These are phyloP conservation scores for Vanrija sp. DNA, from an alignment of 1,284 basidiomycete species.

Conservation along the genomic window DNA sequence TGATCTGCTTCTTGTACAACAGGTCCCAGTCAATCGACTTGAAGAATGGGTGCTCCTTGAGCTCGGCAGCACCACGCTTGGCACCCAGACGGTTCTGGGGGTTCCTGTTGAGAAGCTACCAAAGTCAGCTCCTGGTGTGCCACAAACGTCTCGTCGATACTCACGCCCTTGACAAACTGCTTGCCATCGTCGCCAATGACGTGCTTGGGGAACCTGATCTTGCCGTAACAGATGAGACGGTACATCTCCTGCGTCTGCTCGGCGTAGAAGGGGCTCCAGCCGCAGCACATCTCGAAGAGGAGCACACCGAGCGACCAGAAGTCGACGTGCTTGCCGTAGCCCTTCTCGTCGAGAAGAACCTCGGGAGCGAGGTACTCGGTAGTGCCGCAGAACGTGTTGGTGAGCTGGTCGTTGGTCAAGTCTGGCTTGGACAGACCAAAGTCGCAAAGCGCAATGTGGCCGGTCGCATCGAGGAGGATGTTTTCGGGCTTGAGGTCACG, in stretches of 20 bases:
- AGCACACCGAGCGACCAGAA: constrained; percentile 95
- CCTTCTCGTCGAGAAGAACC: constrained; percentile 96
- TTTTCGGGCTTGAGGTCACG: constrained; percentile 96
- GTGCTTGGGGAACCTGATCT: constrained; percentile 91
- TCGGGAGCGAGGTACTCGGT: constrained; percentile 98
- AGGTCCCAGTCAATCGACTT: constrained; percentile 83
- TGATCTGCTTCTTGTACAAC: constrained; percentile 81
- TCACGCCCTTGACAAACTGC: constrained; percentile 96
- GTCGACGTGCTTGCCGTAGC: constrained; percentile 97
- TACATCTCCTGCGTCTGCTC: constrained; percentile 99
- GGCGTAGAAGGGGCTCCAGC: constrained; percentile 99
- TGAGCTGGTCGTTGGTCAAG: constrained; percentile 86
- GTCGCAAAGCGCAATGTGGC: constrained; percentile 93
- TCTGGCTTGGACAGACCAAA: constrained; percentile 97
- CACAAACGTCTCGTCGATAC: constrained; percentile 43
- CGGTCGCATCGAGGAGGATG: constrained; percentile 92
- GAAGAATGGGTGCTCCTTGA: constrained; percentile 97
- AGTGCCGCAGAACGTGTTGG: constrained; percentile 96
- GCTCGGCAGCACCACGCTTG: constrained; percentile 81
- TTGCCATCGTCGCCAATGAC: constrained; percentile 98
- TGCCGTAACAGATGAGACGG: constrained; percentile 90
- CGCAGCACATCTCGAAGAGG: constrained; percentile 97
- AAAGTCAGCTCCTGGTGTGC: constrained; percentile 3
- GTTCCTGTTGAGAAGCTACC: constrained; percentile 90
- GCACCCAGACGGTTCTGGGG: constrained; percentile 95